Conservation (phyloP, 768 basidiomycete species). For the Termitomyces sp. region DNA sequence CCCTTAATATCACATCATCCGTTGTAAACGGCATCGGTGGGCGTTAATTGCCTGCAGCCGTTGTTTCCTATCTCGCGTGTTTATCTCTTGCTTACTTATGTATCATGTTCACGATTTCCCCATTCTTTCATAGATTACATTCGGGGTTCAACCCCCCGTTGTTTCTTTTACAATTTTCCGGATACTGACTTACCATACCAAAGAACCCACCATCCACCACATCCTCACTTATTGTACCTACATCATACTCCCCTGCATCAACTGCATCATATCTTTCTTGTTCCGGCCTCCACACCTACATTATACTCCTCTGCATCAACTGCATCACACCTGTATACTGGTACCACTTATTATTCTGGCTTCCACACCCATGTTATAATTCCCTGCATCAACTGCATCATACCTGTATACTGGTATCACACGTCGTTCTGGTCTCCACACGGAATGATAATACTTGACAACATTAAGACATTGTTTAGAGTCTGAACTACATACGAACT, state of each 20-base stretch:
- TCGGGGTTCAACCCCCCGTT: conserved; percentile 84
- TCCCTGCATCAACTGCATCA: conserved; percentile 60
- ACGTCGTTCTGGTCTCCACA: neutral
- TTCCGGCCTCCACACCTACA: conserved; percentile 13
- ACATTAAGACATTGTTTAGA: neutral
- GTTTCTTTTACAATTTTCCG: conserved; percentile 26
- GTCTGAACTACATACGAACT: neutral
- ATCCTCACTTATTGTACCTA: conserved; percentile 10
- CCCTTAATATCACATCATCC: conserved; percentile 29
- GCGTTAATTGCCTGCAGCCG: conserved; percentile 22
- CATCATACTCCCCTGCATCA: conserved; percentile 43
- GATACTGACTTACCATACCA: conserved; percentile 19
- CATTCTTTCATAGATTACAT: conserved; percentile 16
- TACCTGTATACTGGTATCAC: conserved; percentile 23
- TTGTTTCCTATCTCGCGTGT: conserved; percentile 7
- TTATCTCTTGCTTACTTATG: conserved; percentile 9
- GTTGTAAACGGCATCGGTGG: conserved; percentile 33
- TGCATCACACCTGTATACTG: conserved; percentile 40
- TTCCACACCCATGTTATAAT: conserved; percentile 17
- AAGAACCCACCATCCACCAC: conserved; percentile 9
- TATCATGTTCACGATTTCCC: conserved; percentile 25
- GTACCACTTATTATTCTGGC: conserved; percentile 6
- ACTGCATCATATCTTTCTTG: conserved; percentile 42
- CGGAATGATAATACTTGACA: conserved; percentile 3
- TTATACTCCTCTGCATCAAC: conserved; percentile 48